Percentiles rank a stretch among this genome's conserved stretches.
These are phyloP conservation scores for Fragosphaeria purpurea DNA, from an alignment of 2,329 filamentous ascomycete species.

Conservation along the genomic window DNA sequence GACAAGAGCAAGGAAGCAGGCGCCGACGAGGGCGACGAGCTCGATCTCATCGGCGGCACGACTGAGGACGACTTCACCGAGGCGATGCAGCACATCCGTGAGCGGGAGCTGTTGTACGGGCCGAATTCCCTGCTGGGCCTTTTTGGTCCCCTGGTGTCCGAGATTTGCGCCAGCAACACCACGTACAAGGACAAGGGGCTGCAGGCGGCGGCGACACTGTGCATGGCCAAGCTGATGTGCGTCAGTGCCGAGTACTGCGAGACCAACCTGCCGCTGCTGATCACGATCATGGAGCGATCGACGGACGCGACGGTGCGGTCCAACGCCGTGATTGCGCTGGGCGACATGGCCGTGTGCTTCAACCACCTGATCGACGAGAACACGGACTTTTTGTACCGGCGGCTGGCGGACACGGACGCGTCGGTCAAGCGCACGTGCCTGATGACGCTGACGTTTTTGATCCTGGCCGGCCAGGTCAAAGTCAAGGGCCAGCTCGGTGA, in stretches of 20 bases:
- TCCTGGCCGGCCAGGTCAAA: conserved; percentile 95
- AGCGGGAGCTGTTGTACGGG: conserved; percentile 75
- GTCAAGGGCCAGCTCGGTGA: conserved; percentile 97
- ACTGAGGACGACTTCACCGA: conserved; percentile 91
- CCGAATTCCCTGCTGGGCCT: conserved; percentile 74
- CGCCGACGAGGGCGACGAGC: conserved; percentile 67
- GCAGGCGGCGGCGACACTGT: conserved; percentile 87
- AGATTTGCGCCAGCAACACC: conserved; percentile 92
- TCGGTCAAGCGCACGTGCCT: conserved; percentile 95
- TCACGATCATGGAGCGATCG: conserved; percentile 95
- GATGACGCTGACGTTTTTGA: conserved; percentile 97
- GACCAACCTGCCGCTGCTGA: conserved; percentile 79
- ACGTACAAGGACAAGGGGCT: conserved; percentile 81
- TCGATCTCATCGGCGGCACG: conserved; percentile 93
- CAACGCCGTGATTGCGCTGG: conserved; percentile 92
- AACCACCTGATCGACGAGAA: conserved; percentile 99
- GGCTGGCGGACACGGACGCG: conserved; percentile 77
- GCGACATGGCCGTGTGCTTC: conserved; percentile 99
- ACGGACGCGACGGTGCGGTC: conserved; percentile 85
- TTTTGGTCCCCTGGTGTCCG: conserved; percentile 83
- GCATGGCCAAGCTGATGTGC: conserved; percentile 97
- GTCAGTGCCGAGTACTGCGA: conserved; percentile 96
- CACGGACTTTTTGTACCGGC: conserved; percentile 92
- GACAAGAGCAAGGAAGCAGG: conserved; percentile 23
- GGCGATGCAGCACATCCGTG: conserved; percentile 73